Evolutionary conservation across 306 rosid genomes (phyloP).

Genomic region (Canavalia gladiata): DNA sequence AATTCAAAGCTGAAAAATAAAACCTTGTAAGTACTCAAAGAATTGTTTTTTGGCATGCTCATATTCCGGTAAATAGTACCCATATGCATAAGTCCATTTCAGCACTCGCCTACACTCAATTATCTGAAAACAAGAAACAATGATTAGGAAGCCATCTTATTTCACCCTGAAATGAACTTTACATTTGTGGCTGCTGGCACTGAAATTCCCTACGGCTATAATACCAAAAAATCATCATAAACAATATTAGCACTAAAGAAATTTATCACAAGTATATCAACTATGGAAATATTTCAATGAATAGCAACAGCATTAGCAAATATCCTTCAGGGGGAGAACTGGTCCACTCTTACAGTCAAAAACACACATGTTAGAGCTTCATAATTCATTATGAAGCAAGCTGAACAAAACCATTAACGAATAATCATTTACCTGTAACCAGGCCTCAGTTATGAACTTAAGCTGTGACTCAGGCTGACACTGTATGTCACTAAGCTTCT

Average conservation of each 20-base stretch:
- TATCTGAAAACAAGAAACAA: constrained; percentile 66
- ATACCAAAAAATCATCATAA: constrained; percentile 18
- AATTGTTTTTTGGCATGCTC: constrained; percentile 74
- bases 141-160: constrained; percentile 31
- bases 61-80: constrained; percentile 82
- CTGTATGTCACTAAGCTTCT: constrained; percentile 88
- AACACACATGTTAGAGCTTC: background rate
- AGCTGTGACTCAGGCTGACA: constrained; percentile 98
- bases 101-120: constrained; percentile 95
- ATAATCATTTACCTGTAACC: constrained; percentile 78
- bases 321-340: constrained; percentile 6
- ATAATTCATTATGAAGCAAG: constrained; percentile 23
- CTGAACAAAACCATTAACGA: constrained; percentile 29
- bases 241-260: constrained; percentile 6
- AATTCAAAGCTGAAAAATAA: constrained; percentile 18
- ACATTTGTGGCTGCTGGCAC: constrained; percentile 3
- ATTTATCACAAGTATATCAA: constrained; percentile 6
- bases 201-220: background rate
- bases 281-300: constrained; percentile 19
- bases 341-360: constrained; percentile 8
- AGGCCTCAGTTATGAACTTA: constrained; percentile 95
- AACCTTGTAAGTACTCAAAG: constrained; percentile 84
- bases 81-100: constrained; percentile 97
- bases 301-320: constrained; percentile 24
- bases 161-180: constrained; percentile 37